These are phyloP conservation scores for Chlorella ohadii DNA, from an alignment of 139 green algal species.

Conservation along the genomic window DNA sequence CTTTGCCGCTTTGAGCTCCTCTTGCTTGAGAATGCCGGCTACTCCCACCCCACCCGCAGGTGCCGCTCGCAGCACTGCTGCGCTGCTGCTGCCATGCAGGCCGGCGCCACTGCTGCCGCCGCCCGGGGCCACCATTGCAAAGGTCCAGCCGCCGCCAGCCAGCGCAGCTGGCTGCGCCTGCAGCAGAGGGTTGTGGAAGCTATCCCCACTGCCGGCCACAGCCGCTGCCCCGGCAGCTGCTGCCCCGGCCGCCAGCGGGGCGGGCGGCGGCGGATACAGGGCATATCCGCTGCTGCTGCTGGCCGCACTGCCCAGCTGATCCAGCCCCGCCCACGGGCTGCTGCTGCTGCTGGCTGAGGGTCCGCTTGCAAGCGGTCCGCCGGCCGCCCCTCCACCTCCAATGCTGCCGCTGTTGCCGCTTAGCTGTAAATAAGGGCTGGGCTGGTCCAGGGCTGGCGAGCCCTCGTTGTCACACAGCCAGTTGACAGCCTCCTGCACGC, in stretches of 20 bases:
- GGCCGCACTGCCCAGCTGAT: no score
- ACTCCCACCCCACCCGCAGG: conserved; percentile 35
- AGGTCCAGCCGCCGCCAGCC: not conserved
- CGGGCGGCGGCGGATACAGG: not conserved
- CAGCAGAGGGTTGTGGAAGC: conserved; percentile 6
- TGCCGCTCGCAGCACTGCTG: not conserved
- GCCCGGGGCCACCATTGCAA: not conserved
- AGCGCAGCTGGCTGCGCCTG: not conserved
- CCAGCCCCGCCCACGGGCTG: not conserved
- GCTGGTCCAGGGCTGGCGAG: not conserved
- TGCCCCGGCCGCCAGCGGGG: not conserved
- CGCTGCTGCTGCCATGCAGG: not conserved
- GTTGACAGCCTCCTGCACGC: conserved; percentile 38
- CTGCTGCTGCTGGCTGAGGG: not conserved
- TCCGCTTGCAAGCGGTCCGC: not conserved
- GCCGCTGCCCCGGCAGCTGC: no score
- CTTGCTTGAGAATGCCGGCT: conserved; percentile 45
- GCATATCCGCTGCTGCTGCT: not conserved
- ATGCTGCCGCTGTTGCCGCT: not conserved
- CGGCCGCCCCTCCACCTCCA: not conserved
- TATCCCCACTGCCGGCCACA: not conserved
- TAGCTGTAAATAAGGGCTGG: not conserved
- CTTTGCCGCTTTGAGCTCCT: conserved; percentile 42
- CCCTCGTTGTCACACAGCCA: conserved; percentile 50
- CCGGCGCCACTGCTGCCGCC: conserved; percentile 10